A percentile compares a stretch with the other conserved stretches of the same genome.
These are phyloP conservation scores for Knoxdaviesia capensis DNA, from an alignment of 2,329 filamentous ascomycete genomes.

Conservation along the genomic window DNA sequence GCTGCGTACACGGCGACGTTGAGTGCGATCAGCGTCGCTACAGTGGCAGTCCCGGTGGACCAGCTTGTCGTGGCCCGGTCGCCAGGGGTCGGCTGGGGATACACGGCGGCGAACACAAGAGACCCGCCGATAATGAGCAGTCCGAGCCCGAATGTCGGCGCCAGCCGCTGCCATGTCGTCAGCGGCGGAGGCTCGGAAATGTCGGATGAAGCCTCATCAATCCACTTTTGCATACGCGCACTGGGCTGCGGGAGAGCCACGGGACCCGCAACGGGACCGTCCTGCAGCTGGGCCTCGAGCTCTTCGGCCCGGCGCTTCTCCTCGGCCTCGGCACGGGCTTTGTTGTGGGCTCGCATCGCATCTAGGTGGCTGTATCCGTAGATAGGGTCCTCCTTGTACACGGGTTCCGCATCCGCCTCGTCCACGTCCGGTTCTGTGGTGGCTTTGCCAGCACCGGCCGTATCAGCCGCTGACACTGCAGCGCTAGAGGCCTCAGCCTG, in stretches of 20 bases:
- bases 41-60: conserved; percentile 24
- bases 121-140: conserved; percentile 22
- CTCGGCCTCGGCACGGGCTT: conserved; percentile 26
- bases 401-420: conserved; percentile 5
- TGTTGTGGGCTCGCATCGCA: conserved; percentile 31
- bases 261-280: background rate
- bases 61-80: conserved; percentile 23
- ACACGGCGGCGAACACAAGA: conserved; percentile 23
- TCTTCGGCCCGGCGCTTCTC: conserved; percentile 22
- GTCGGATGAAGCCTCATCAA: conserved; percentile 22
- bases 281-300: conserved; percentile 11
- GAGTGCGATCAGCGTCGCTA: conserved; percentile 36
- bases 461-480: conserved; percentile 4
- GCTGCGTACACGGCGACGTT: conserved; percentile 35
- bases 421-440: conserved; percentile 9
- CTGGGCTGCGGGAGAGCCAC: conserved; percentile 7
- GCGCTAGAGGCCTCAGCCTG: background rate
- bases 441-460: conserved; percentile 2
- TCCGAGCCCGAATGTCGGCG: conserved; percentile 30
- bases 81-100: conserved; percentile 13
- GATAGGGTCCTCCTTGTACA: conserved; percentile 21
- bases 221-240: conserved; percentile 19
- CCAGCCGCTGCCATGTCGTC: conserved; percentile 29
- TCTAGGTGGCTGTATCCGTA: conserved; percentile 39
- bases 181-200: conserved; percentile 31